Conservation (phyloP, 805 yeast species). For the Babjeviella inositovora region DNA sequence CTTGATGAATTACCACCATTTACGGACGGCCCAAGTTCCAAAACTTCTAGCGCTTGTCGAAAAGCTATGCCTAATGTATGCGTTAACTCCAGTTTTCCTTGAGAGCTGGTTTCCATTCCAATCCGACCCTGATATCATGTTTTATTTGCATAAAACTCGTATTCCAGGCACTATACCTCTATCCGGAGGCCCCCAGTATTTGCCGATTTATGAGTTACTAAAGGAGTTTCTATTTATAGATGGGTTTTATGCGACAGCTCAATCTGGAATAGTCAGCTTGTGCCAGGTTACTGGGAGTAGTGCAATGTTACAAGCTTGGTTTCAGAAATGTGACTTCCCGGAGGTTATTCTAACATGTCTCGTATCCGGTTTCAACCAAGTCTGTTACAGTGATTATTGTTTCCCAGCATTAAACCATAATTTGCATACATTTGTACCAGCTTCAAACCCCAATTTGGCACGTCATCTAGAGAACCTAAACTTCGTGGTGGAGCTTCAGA, state of each 20-base stretch:
- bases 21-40: background rate
- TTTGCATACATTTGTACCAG: too few relatives aligned
- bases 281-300: constrained; percentile 4
- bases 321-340: constrained; percentile 7
- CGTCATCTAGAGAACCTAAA: too few relatives aligned
- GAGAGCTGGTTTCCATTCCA: constrained; percentile 3
- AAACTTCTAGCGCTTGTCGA: background rate
- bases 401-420: background rate
- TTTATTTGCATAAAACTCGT: constrained; percentile 1
- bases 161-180: background rate
- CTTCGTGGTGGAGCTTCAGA: too few relatives aligned
- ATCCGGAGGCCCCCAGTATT: constrained; percentile 2
- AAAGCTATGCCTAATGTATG: background rate
- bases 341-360: constrained; percentile 4
- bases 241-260: constrained; percentile 2
- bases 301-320: constrained; percentile 4
- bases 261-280: constrained; percentile 4
- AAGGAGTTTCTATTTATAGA: constrained; percentile 7
- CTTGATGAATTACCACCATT: constrained; percentile 1
- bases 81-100: constrained; percentile 3
- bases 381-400: constrained; percentile 3
- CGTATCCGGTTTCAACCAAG: constrained; percentile 4
- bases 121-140: constrained; percentile 5
- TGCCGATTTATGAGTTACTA: constrained; percentile 9
- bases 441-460: too few relatives aligned